Base-by-base conservation (phyloP, 371 early-diverging fungal genomes). In the Fennellomyces sp. region DNA sequence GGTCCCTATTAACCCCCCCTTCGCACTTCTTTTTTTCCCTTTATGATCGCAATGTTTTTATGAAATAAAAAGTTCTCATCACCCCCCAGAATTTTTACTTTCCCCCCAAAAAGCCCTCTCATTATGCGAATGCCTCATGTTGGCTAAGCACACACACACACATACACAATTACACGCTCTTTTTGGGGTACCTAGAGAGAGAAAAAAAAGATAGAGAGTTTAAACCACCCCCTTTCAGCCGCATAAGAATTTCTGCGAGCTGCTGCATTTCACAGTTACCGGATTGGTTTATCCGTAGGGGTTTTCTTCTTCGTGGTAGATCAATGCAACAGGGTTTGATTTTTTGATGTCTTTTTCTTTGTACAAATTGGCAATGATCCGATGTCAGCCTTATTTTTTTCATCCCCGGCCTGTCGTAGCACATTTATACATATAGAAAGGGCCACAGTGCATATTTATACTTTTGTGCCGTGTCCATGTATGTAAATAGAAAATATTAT, bases 301-400 rank as follows among this genome's bases (percentile, higher is more conserved):
- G 52, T 36, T 42, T 42, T 21, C 25, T 42, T 42, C 25, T 42
- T 25, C 30, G 35, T 35, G 52, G 36, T 31, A 52, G 52, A 52
- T 52, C 52, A 52, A n/a, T 52, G 52, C 52, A 52, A 35, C 52
- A 52, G 36, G 52, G 52, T 35, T 36, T 13, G 21, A 27, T 41
- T 11, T 25, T 35, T 15, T 55, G 26, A n/a, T 55, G 8, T 41
- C 15, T 55, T 36, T 55, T 28, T 41, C 13, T 50, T 6, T 45
- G 21, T 45, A 45, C 45, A 38, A 56, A 56, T 38, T 42, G 39
- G 41, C 17, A 56, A 29, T 56, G 56, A 56, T 42, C 56, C 41
- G 58, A 57, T 42, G 48, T 57, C 58, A 42, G 39, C 48, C 29
- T 45, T 28, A 19, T 31, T 15, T 8, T 21, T 8, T 21, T 23